A percentile compares a stretch with the other conserved stretches of the same genome.
Evolutionary conservation across 2,329 filamentous ascomycete species (phyloP).

Genomic region (Phialophora verrucosa): DNA sequence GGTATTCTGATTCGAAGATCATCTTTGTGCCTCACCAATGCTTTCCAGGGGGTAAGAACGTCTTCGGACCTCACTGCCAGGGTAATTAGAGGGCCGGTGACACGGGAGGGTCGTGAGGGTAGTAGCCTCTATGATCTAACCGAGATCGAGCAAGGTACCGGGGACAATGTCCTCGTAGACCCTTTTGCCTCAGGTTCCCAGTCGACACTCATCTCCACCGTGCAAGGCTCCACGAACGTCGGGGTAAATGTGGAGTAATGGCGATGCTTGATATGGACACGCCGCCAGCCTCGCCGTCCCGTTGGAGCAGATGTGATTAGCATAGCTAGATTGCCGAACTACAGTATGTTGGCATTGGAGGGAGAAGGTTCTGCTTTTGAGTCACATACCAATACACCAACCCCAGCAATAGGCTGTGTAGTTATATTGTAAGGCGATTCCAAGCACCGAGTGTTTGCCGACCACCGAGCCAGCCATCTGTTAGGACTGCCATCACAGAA

Average conservation of each 20-base stretch:
- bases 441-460: conserved; percentile 3
- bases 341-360: too few species aligned
- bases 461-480: background rate
- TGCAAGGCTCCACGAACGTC: conserved; percentile 15
- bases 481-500: background rate
- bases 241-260: conserved; percentile 24
- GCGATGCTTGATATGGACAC: background rate
- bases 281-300: conserved; percentile 4
- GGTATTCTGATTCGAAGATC: conserved; percentile 32
- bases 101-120: background rate
- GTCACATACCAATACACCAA: background rate
- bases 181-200: background rate
- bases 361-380: background rate
- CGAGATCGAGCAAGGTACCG: background rate
- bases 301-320: conserved; percentile 57
- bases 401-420: background rate
- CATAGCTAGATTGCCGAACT: background rate
- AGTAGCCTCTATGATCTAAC: background rate
- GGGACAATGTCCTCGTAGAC: background rate
- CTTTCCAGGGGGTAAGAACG: background rate
- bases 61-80: background rate
- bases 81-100: background rate
- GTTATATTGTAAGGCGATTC: background rate
- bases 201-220: background rate
- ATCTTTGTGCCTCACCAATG: conserved; percentile 11